Evolutionary conservation across 2,329 filamentous ascomycete genomes (phyloP), one percentile per base, ranked within the genome.

Genomic region (Pyrenophora graminea): DNA sequence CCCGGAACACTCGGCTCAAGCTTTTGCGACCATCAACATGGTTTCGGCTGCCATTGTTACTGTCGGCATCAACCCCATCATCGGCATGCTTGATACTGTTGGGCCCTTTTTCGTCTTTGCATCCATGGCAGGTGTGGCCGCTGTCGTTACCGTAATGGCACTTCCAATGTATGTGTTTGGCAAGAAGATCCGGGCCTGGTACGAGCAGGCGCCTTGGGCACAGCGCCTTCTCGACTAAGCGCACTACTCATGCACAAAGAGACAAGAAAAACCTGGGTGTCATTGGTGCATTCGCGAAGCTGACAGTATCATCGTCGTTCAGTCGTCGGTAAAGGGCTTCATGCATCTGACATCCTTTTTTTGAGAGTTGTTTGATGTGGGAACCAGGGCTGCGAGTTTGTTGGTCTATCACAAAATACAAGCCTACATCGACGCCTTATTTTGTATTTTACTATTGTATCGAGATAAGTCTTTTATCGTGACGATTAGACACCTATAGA

Each of bases 131-230:
- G 31, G 34, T 2, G 38, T 32, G 1, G 41, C 53, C 12, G 55
- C 55, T 2, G 40, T 44, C 12, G 42, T 48, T 10, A 51, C 53
- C 0, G 34, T 30, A 3, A 7, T 36, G n/a, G 39, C 48, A 17
- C 25, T 58, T 25, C 53, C 53, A 2, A 21, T 58, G 38, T 53
- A 58, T 33, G 38, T 58, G 1, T 58, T 50, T 39, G 55, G 55
- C 10, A 58, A 58, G 36, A 58, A 46, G 39, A 48, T 56, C 18
- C 41, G 55, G 9, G 55, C 55, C 13, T 58, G 52, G 55, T 58
- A 55, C 25, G 51, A 51, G 23, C 36, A 17, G 43, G 44, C 48
- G 6, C 3, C 51, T 2, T 57, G 51, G 51, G 48, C 55, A 6
- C 47, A 55, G 21, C 43, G 43, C 8, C 39, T 57, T n/a, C 40